phyloP scores from a whole-genome alignment of 345 rosid genomes.

The Citrus sp. region DNA sequence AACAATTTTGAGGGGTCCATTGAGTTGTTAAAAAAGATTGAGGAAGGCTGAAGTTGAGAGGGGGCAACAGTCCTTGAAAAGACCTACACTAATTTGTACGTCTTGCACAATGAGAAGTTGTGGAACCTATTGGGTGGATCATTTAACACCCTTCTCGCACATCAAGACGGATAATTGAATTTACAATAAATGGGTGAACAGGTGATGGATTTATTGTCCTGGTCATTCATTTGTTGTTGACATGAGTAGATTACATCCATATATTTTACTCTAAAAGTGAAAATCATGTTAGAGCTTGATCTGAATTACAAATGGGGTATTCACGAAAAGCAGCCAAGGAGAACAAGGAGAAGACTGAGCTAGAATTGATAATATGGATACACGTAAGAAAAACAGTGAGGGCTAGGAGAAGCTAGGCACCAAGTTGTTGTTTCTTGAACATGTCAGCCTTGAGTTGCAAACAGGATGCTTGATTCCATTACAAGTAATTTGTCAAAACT shows the following conservation, averaged over 20 bases:
- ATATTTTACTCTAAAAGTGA: not conserved
- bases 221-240: not conserved
- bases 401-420: not conserved
- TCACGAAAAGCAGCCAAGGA: not conserved
- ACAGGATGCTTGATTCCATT: not conserved
- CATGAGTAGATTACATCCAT: not conserved
- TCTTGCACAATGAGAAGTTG: not conserved
- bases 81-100: not conserved
- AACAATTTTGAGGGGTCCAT: not conserved
- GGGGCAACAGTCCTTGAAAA: not conserved
- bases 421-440: not conserved
- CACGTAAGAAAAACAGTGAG: not conserved
- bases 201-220: not conserved
- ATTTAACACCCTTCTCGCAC: not conserved
- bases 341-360: not conserved
- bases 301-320: not conserved
- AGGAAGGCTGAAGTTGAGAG: not conserved
- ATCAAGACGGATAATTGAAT: not conserved
- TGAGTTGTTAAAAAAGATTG: not conserved
- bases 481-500: not conserved
- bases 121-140: not conserved
- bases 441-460: not conserved
- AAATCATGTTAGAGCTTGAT: not conserved
- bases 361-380: not conserved
- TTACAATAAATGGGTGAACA: not conserved